A percentile compares a stretch with the other conserved stretches of the same genome.
These are phyloP conservation scores for Tolypocladium guangdongense DNA, from an alignment of 2,329 filamentous ascomycete species.

Conservation along the genomic window DNA sequence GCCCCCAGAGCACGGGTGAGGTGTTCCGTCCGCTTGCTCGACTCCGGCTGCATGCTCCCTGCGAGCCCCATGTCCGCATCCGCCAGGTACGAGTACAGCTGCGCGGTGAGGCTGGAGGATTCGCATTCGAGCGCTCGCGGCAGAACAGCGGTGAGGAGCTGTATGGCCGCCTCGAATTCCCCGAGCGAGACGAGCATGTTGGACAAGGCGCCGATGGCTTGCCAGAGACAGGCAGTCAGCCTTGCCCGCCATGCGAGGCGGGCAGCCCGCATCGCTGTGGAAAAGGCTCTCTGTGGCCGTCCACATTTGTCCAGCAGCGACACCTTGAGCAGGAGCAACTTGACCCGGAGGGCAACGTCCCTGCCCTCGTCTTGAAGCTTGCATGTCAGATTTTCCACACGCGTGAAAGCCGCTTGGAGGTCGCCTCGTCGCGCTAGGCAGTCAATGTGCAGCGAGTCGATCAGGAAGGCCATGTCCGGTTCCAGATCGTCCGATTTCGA, in stretches of 20 bases:
- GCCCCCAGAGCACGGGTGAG: slow-evolving; percentile 48
- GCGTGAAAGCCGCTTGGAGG: slow-evolving; percentile 34
- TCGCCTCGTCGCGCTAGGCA: slow-evolving; percentile 37
- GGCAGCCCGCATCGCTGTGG: slow-evolving; percentile 63
- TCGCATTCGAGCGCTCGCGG: slow-evolving; percentile 68
- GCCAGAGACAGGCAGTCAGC: slow-evolving; percentile 61
- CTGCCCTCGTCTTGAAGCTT: slow-evolving; percentile 32
- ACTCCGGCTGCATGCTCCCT: slow-evolving; percentile 34
- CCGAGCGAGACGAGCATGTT: slow-evolving; percentile 57
- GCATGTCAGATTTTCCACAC: slow-evolving; percentile 33
- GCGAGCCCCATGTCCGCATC: slow-evolving; percentile 74
- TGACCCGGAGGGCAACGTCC: slow-evolving; percentile 55
- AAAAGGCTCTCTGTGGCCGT: slow-evolving; percentile 64
- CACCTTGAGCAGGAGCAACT: slow-evolving; percentile 63
- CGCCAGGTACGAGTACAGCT: slow-evolving; percentile 58
- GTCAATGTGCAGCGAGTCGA: slow-evolving; percentile 42
- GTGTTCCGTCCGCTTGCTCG: slow-evolving; percentile 40
- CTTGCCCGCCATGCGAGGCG: slow-evolving; percentile 61
- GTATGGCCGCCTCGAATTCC: slow-evolving; percentile 57
- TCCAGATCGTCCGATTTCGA: slow-evolving; percentile 39
- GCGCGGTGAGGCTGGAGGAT: slow-evolving; percentile 49
- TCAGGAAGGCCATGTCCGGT: slow-evolving; percentile 38
- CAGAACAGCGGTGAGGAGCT: slow-evolving; percentile 57
- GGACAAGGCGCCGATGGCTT: slow-evolving; percentile 55
- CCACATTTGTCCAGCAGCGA: slow-evolving; percentile 57